A percentile compares a stretch with the other conserved stretches of the same genome.
phyloP scores from a whole-genome alignment of 345 rosid species.

The Ailanthus altissimus region DNA sequence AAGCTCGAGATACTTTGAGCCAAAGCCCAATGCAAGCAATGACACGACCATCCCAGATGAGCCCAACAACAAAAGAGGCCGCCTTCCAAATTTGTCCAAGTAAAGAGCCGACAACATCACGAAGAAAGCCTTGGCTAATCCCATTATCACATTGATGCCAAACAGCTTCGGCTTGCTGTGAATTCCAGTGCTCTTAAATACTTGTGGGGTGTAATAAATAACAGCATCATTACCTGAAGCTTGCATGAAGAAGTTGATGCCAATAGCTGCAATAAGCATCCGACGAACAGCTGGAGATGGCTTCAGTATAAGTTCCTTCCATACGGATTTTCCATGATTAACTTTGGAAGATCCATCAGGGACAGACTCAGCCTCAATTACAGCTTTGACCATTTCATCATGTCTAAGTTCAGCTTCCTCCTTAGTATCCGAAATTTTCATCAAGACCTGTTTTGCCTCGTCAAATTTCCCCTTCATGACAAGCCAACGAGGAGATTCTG shows the following conservation, averaged over 20 bases:
- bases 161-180: slow-evolving; percentile 46
- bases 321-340: slow-evolving; percentile 46
- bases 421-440: slow-evolving; percentile 41
- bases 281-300: slow-evolving; percentile 55
- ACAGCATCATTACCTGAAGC: slow-evolving; percentile 77
- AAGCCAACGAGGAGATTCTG: slow-evolving; percentile 81
- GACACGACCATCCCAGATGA: slow-evolving; percentile 57
- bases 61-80: slow-evolving; percentile 63
- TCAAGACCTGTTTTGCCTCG: slow-evolving; percentile 56
- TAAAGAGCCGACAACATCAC: slow-evolving; percentile 54
- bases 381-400: slow-evolving; percentile 44
- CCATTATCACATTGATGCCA: slow-evolving; percentile 57
- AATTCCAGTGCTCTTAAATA: slow-evolving; percentile 60
- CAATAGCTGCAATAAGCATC: slow-evolving; percentile 58
- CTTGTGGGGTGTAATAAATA: slow-evolving; percentile 59
- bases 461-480: slow-evolving; percentile 51
- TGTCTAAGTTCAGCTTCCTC: slow-evolving; percentile 59
- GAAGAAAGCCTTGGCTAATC: slow-evolving; percentile 47
- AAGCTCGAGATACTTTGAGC: slow-evolving; percentile 37
- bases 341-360: background rate
- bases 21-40: slow-evolving; percentile 45
- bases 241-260: slow-evolving; percentile 70
- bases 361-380: slow-evolving; percentile 18
- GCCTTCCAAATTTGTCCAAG: slow-evolving; percentile 59
- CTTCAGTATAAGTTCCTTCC: slow-evolving; percentile 53